Evolutionary conservation across 495 filamentous ascomycete species (phyloP), one percentile per base, ranked within the genome.

Genomic region (Podospora pseudocomata): DNA sequence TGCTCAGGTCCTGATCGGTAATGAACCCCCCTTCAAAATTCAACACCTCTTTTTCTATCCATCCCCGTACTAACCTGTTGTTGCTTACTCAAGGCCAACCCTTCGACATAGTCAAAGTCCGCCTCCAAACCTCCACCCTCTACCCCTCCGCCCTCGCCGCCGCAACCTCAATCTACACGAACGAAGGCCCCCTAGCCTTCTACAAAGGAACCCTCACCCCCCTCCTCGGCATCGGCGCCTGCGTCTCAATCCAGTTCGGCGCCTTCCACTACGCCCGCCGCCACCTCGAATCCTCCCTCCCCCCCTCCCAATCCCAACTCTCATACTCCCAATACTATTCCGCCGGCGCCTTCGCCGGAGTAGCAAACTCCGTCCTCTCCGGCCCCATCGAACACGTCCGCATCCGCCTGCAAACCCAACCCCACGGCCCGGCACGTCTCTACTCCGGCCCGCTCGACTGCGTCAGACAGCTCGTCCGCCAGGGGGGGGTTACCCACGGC

Each of bases 181-280:
- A 91, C 77, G 95, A 99, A 79, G 96, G 95, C 2, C 84, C 94
- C 1, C 75, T 89, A 3, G 94, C 95, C 59, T 99, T 99, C 86
- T 99, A 99, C 86, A 99, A 99, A 72, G 95, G 95, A 69, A 98
- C 96, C 2, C 82, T 98, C 64, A 98, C 96, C n/a, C 95, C 95
- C 1, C 82, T 99, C 39, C 85, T 99, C 44, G 95, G 95, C 70
- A 98, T 99, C 76, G 95, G 95, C 74, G 96, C 96, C 67, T 99
- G 95, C 76, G 95, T 97, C 39, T 95, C 92, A 53, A 90, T 99
- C 73, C 95, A 99, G 85, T 99, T 99, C 81, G 95, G 95, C 71
- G 95, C 90, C 73, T 99, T 98, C 87, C 92, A 97, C 83, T 89
- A 90, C 71, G 93, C 94, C 16, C 92, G 93, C 55, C 89, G 96